Percentiles rank a stretch among this genome's conserved stretches.
phyloP scores from a whole-genome alignment of 305 asterid genomes.

The Rubia peregrina region DNA sequence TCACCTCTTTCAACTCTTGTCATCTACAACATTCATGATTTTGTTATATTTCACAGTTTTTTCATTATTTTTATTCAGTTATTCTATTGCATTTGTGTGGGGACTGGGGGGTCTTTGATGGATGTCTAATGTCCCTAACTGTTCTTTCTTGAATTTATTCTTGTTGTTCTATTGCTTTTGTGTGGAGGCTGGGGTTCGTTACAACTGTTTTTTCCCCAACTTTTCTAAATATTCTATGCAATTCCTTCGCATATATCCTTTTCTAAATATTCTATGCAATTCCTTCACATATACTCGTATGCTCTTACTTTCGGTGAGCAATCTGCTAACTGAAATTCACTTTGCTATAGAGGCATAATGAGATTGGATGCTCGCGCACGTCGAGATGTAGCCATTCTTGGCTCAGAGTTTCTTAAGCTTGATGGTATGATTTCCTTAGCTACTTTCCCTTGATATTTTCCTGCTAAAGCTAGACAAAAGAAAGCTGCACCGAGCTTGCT shows the following conservation, averaged over 20 bases:
- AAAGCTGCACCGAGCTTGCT: neutral
- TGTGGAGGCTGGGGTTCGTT: no score
- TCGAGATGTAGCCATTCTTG: constrained; percentile 84
- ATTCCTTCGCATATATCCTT: neutral
- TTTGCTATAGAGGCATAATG: constrained; percentile 54
- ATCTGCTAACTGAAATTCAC: constrained; percentile 16
- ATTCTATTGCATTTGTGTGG: neutral
- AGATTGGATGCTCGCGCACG: constrained; percentile 90
- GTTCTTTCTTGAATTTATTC: no score
- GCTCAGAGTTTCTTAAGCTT: constrained; percentile 86
- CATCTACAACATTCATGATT: neutral
- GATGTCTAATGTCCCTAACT: neutral
- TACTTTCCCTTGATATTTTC: constrained; percentile 2
- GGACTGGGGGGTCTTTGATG: neutral
- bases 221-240: neutral
- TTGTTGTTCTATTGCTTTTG: no score
- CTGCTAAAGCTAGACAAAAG: neutral
- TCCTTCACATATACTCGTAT: neutral
- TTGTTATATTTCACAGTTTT: neutral
- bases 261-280: constrained; percentile 5
- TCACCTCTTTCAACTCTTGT: neutral
- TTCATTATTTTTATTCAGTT: neutral
- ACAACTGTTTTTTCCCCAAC: neutral
- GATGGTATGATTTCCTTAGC: constrained; percentile 55
- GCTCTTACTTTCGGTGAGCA: neutral